These are phyloP conservation scores for Pelomyxa schiedti DNA, from an alignment of 78 protist genomes.

Conservation along the genomic window DNA sequence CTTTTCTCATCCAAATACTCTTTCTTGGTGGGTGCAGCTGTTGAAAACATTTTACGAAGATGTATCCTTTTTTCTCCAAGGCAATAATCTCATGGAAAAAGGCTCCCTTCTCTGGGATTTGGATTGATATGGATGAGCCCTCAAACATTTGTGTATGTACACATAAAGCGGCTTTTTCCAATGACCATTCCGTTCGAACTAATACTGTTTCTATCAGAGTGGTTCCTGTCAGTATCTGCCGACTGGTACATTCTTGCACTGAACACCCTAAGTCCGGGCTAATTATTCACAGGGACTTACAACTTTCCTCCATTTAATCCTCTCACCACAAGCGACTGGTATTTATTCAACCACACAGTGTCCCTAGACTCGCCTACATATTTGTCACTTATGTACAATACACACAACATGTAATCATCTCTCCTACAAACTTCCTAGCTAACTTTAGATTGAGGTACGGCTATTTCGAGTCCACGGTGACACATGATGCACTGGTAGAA, in stretches of 20 bases:
- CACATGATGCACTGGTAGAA: background rate
- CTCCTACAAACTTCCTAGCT: background rate
- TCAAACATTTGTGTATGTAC: background rate
- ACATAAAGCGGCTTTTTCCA: no score
- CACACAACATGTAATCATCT: background rate
- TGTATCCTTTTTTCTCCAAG: no score
- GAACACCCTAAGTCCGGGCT: background rate
- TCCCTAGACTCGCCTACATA: background rate
- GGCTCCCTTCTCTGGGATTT: background rate
- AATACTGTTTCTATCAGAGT: no score
- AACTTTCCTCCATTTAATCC: background rate
- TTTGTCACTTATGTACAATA: background rate
- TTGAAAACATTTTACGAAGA: background rate
- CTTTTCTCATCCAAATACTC: conserved; percentile 6
- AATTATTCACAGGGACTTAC: background rate
- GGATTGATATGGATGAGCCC: conserved; percentile 23
- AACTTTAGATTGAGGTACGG: background rate
- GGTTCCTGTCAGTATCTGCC: no score
- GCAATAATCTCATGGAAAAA: no score
- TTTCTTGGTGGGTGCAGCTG: conserved; percentile 7
- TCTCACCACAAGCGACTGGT: background rate
- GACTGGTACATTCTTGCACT: no score
- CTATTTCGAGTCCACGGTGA: conserved; percentile 2
- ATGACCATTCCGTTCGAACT: no score
- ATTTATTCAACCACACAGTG: background rate